Evolutionary conservation across 805 yeast species (phyloP).

Genomic region (Blastobotrys muscicola): DNA sequence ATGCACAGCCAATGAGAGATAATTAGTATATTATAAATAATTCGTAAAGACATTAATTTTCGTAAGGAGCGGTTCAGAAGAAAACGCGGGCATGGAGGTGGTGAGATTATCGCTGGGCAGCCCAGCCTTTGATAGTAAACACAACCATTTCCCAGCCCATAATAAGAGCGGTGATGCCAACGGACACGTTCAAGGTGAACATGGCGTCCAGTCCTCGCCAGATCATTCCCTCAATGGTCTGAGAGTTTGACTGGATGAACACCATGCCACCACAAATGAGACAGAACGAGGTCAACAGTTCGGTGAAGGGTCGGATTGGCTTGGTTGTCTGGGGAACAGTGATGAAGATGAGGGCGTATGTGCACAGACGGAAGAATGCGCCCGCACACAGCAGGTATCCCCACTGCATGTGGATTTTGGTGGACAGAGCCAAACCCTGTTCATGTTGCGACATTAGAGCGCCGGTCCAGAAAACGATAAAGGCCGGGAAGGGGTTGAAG

Average conservation of each 20-base stretch:
- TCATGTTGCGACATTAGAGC: slow-evolving; percentile 89
- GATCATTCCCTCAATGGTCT: slow-evolving; percentile 70
- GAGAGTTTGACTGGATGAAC: slow-evolving; percentile 87
- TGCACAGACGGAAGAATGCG: slow-evolving; percentile 61
- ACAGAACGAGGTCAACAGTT: slow-evolving; percentile 68
- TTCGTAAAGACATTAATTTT: no score
- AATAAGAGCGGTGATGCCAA: slow-evolving; percentile 65
- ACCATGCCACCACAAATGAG: slow-evolving; percentile 82
- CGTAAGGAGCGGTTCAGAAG: not conserved
- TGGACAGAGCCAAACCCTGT: slow-evolving; percentile 71
- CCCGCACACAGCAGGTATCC: slow-evolving; percentile 78
- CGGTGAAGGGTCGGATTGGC: slow-evolving; percentile 79
- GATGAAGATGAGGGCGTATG: slow-evolving; percentile 48
- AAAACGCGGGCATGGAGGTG: not conserved
- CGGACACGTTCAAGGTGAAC: slow-evolving; percentile 83
- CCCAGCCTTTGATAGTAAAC: slow-evolving; percentile 34
- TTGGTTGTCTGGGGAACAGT: slow-evolving; percentile 22
- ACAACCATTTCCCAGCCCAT: slow-evolving; percentile 85
- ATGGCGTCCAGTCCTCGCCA: slow-evolving; percentile 75
- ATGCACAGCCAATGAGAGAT: no score
- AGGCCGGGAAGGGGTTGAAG: slow-evolving; percentile 89
- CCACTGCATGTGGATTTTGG: slow-evolving; percentile 85
- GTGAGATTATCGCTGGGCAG: slow-evolving; percentile 2
- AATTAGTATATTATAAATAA: no score
- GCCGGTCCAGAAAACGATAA: slow-evolving; percentile 95